Base-by-base conservation (phyloP, 192 early-diverging fungal species). In the Coemansia sp. region DNA sequence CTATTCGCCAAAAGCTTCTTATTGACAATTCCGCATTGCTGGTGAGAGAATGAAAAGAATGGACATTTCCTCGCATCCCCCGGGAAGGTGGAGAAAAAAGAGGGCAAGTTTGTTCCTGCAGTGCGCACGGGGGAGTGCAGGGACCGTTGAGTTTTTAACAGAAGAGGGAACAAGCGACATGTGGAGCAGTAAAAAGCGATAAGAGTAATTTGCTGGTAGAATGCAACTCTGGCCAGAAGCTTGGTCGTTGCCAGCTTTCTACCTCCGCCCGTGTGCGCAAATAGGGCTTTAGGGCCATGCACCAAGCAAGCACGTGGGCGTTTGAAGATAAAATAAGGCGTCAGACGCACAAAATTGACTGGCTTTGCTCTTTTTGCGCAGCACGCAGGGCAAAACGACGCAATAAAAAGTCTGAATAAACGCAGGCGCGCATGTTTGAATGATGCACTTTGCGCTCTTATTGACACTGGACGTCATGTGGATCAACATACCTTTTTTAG, bases 21-120 rank as follows among this genome's bases (percentile, higher is more conserved):
- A 19, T 17, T 48, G 46, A 17, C 46, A 48, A 48, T 48, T 48
- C 46, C 46, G 46, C 46, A 48, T 48, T 48, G 40, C 20, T 10
- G 38, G 57, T 46, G 17, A 15, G 21, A 59, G 57, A 59, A 59
- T 59, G 57, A 17, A 46, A 59, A 59, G 57, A 59, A 59, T 59
- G 57, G 11, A n/a, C 40, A 42, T 42, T 42, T 42, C 40, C 40
- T 42, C 40, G 40, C 40, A 31, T 31, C 28, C 40, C 40, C 10
- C n/a, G n/a, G 40, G 10, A 2, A 8, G n/a, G 57, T 42, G 12
- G 42, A 14, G 15, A 19, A 22, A 21, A 14, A 21, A 38, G 57
- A 42, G 44, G 57, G 40, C 20, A 59, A 59, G 40, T 59, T 59
- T 59, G 57, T 59, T 59, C 57, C 38, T 46, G 28, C 28, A 31